Percentiles rank a stretch among this genome's conserved stretches.
Conservation (phyloP, 1,284 basidiomycete species). For the Sanghuangporus baumii region DNA sequence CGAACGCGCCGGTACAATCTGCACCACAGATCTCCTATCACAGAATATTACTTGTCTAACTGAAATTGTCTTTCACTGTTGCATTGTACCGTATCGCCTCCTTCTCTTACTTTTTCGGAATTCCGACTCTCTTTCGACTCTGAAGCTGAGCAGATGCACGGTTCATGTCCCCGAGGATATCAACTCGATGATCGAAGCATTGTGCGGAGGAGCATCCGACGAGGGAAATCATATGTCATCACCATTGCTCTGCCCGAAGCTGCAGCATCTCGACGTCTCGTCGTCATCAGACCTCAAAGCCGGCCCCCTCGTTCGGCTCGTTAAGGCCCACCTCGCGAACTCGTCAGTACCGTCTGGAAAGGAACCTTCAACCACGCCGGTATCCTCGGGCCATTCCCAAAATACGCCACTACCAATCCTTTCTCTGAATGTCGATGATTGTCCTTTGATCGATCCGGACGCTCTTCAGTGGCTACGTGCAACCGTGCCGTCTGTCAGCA, state of each 20-base stretch:
- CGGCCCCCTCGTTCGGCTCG: neutral
- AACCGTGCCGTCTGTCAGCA: neutral
- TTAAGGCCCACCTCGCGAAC: neutral
- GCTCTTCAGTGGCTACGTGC: neutral
- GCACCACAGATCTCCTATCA: neutral
- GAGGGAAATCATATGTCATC: neutral
- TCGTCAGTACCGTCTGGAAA: neutral
- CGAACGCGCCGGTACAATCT: too few species aligned
- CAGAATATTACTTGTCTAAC: neutral
- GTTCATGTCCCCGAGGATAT: neutral
- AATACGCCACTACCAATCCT: neutral
- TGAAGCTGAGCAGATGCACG: neutral
- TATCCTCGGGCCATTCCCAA: neutral
- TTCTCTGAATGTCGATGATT: neutral
- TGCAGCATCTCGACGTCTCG: neutral
- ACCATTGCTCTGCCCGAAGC: neutral
- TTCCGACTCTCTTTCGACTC: neutral
- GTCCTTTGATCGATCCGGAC: neutral
- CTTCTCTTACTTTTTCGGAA: neutral
- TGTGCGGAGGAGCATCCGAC: neutral
- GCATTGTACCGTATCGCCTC: neutral
- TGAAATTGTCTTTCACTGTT: neutral
- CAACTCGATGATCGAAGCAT: neutral
- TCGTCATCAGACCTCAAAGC: neutral
- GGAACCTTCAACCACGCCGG: neutral